A percentile compares a stretch with the other conserved stretches of the same genome.
Evolutionary conservation across 179 eudicot species (phyloP).

Genomic region (Drosera spatulata): DNA sequence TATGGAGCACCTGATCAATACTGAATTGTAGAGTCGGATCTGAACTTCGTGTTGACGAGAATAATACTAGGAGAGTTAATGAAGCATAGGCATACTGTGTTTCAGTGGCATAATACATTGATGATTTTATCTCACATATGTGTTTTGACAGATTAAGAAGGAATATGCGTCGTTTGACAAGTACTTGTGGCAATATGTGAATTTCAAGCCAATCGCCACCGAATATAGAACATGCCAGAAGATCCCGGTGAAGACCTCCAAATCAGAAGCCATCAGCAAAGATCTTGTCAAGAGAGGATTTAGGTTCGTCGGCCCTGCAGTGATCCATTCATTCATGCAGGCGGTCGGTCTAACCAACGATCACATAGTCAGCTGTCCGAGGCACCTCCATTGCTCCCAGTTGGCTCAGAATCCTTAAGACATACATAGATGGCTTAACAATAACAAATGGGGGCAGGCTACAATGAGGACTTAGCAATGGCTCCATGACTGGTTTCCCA

Average conservation of each 20-base stretch:
- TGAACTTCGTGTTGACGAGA: no score
- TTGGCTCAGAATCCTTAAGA: slow-evolving; percentile 1
- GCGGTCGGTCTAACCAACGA: slow-evolving; percentile 61
- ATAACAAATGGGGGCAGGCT: no score
- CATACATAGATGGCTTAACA: no score
- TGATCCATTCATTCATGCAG: slow-evolving; percentile 57
- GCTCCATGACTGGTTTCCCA: no score
- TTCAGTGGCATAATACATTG: neutral
- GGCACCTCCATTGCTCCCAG: slow-evolving; percentile 26
- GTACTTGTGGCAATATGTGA: slow-evolving; percentile 58
- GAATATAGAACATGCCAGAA: slow-evolving; percentile 37
- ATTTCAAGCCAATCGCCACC: slow-evolving; percentile 36
- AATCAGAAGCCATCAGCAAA: slow-evolving; percentile 58
- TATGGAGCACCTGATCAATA: no score
- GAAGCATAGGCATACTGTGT: no score
- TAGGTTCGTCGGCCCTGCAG: slow-evolving; percentile 45
- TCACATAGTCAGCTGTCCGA: slow-evolving; percentile 40
- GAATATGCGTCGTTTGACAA: slow-evolving; percentile 48
- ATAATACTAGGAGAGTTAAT: no score
- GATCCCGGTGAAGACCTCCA: slow-evolving; percentile 56
- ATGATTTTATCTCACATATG: neutral
- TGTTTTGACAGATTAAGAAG: slow-evolving; percentile 28
- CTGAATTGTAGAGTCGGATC: no score
- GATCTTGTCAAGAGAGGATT: slow-evolving; percentile 55
- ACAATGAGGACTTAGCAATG: no score